phyloP scores from a whole-genome alignment of 2,329 filamentous ascomycete species.

The Penicillium brasilianum region DNA sequence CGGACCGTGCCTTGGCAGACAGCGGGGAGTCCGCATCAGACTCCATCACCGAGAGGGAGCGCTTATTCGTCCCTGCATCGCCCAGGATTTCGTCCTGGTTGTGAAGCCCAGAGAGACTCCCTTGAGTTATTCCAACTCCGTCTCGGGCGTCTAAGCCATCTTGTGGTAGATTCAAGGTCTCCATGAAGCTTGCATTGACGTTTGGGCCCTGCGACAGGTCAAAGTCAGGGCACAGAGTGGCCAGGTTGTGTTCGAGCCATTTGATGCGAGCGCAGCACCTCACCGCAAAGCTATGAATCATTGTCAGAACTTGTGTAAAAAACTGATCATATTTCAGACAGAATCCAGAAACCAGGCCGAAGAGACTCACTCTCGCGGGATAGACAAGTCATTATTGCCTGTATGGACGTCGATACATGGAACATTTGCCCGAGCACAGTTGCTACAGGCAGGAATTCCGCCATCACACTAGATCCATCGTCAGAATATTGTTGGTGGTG shows the following conservation, averaged over 20 bases:
- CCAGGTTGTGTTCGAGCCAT: slow-evolving; percentile 44
- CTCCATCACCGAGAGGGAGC: slow-evolving; percentile 24
- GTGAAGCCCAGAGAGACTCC: neutral
- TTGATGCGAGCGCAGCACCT: slow-evolving; percentile 39
- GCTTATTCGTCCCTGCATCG: slow-evolving; percentile 14
- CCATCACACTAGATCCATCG: slow-evolving; percentile 42
- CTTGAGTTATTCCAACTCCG: neutral
- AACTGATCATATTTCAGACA: neutral
- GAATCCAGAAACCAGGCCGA: neutral
- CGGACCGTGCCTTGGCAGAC: slow-evolving; percentile 35
- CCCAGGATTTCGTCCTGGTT: neutral
- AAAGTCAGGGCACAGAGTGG: slow-evolving; percentile 34
- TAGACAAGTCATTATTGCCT: slow-evolving; percentile 41
- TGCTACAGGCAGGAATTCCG: slow-evolving; percentile 44
- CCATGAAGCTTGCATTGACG: slow-evolving; percentile 26
- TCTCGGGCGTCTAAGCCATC: neutral
- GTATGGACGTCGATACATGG: slow-evolving; percentile 47
- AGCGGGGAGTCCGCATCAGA: slow-evolving; percentile 23
- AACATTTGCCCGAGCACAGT: slow-evolving; percentile 44
- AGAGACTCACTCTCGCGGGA: slow-evolving; percentile 42
- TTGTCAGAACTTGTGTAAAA: neutral
- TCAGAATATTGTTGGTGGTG: neutral
- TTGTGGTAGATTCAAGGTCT: slow-evolving; percentile 5
- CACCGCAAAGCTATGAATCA: slow-evolving; percentile 22
- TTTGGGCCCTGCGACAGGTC: slow-evolving; percentile 37